phyloP scores from a whole-genome alignment of 148 eudicot genomes.

The Gaultheria prostrata region DNA sequence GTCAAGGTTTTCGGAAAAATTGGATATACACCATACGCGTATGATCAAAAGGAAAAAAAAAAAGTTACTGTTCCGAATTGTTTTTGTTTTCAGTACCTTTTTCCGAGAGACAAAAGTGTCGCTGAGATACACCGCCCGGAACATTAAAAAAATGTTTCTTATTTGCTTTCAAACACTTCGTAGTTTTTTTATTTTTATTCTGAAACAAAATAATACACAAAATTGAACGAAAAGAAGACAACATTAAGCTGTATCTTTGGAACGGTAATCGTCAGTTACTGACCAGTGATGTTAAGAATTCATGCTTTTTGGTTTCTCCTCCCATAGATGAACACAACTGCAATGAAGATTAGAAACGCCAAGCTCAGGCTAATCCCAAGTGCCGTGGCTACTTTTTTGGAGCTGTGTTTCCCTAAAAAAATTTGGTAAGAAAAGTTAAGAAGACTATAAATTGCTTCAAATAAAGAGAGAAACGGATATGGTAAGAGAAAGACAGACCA shows the following conservation, averaged over 20 bases:
- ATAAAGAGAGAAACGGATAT: constrained; percentile 17
- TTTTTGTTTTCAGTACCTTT: neutral
- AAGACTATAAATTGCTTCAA: constrained; percentile 12
- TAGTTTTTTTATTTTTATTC: neutral
- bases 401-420: constrained; percentile 48
- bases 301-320: constrained; percentile 43
- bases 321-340: constrained; percentile 49
- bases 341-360: constrained; percentile 34
- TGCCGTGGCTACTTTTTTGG: constrained; percentile 72
- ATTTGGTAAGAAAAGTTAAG: neutral
- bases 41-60: neutral
- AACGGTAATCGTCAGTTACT: constrained; percentile 18
- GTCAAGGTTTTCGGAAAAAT: neutral
- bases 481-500: constrained; percentile 29
- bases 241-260: neutral
- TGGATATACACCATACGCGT: no score
- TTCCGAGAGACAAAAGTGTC: neutral
- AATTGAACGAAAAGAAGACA: neutral
- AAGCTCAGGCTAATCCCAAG: constrained; percentile 69
- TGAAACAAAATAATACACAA: neutral
- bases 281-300: constrained; percentile 71
- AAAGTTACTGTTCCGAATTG: neutral
- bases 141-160: neutral
- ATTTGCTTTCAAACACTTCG: neutral
- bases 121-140: neutral